Conservation (phyloP, 2,329 filamentous ascomycete species). For the Cadophora gregata region DNA sequence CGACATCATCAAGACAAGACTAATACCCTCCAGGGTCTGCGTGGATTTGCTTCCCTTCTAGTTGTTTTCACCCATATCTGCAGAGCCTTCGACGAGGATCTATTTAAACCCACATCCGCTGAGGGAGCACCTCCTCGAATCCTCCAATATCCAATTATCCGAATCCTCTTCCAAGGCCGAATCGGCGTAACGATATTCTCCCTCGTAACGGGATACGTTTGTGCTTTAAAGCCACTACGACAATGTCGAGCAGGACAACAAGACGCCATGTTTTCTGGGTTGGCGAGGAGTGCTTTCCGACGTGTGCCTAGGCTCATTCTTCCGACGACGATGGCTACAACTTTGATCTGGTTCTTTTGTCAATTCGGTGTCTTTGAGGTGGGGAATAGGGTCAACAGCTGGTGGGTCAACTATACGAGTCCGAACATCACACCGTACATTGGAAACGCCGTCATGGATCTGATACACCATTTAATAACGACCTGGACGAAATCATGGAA, state of each 20-base stretch:
- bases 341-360: constrained; percentile 59
- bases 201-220: constrained; percentile 69
- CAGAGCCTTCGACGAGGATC: constrained; percentile 56
- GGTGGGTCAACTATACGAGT: constrained; percentile 60
- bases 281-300: constrained; percentile 63
- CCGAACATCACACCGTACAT: constrained; percentile 51
- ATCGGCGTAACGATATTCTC: constrained; percentile 72
- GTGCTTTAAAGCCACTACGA: constrained; percentile 64
- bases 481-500: constrained; percentile 60
- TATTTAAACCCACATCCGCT: constrained; percentile 55
- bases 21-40: constrained; percentile 54
- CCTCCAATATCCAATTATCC: constrained; percentile 64
- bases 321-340: constrained; percentile 60
- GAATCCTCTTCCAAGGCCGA: constrained; percentile 64
- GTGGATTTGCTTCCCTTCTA: constrained; percentile 59
- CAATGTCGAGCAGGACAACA: constrained; percentile 59
- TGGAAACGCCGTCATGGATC: constrained; percentile 50
- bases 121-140: constrained; percentile 53
- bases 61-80: constrained; percentile 61
- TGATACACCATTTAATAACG: constrained; percentile 52
- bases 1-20: background rate
- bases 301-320: constrained; percentile 63
- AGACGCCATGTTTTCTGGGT: constrained; percentile 57
- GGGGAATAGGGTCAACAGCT: constrained; percentile 62
- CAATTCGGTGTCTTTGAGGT: constrained; percentile 63